These are phyloP conservation scores for Panicum miliaceum DNA, from an alignment of 176 grass and related monocot species.

Conservation along the genomic window DNA sequence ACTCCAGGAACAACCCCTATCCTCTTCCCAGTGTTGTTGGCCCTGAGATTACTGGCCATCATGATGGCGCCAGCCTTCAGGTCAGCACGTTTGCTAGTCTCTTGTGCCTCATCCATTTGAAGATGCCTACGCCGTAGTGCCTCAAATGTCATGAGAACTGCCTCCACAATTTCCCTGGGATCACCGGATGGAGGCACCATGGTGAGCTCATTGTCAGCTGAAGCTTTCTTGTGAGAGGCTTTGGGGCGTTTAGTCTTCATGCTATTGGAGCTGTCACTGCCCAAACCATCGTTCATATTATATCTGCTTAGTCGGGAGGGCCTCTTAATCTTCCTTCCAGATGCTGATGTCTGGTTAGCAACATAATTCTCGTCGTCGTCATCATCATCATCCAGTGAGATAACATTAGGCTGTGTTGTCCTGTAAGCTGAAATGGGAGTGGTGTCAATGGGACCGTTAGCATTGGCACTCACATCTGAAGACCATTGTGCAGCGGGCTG, in stretches of 20 bases:
- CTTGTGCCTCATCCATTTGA: conserved; percentile 74
- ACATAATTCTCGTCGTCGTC: conserved; percentile 42
- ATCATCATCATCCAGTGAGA: conserved; percentile 53
- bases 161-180: conserved; percentile 70
- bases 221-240: conserved; percentile 37
- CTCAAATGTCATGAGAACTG: conserved; percentile 81
- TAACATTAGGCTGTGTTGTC: conserved; percentile 16
- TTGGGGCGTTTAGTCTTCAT: conserved; percentile 53
- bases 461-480: conserved; percentile 3
- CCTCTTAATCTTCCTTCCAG: conserved; percentile 65
- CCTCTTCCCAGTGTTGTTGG: conserved; percentile 67
- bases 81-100: conserved; percentile 68
- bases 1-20: conserved; percentile 76
- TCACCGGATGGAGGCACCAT: conserved; percentile 51
- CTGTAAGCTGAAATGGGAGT: conserved; percentile 60
- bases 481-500: conserved; percentile 40
- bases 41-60: conserved; percentile 62
- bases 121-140: conserved; percentile 79
- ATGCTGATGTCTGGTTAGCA: conserved; percentile 59
- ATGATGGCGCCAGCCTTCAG: conserved; percentile 73
- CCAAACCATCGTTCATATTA: conserved; percentile 21
- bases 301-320: conserved; percentile 40
- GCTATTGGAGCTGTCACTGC: conserved; percentile 22
- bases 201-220: conserved; percentile 36
- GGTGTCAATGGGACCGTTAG: conserved; percentile 52